Percentiles rank a stretch among this genome's conserved stretches.
These are phyloP conservation scores for Aspergillus sclerotialis DNA, from an alignment of 2,329 filamentous ascomycete species.

Conservation along the genomic window DNA sequence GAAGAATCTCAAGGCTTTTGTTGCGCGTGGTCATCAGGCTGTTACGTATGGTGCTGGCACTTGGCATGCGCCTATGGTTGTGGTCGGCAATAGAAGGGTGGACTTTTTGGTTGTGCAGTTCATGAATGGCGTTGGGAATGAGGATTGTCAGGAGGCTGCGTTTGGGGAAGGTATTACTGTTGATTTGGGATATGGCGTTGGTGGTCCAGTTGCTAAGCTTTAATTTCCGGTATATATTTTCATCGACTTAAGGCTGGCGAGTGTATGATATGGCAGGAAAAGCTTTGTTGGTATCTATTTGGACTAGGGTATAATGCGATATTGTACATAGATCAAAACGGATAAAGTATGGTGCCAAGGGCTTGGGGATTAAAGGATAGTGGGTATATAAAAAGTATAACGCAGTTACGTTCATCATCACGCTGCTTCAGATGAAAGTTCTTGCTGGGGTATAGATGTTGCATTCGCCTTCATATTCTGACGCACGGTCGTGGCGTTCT, in stretches of 20 bases:
- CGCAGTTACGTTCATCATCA: too few species aligned
- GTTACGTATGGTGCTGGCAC: slow-evolving; percentile 89
- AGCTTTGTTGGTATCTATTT: neutral
- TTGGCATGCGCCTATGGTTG: slow-evolving; percentile 96
- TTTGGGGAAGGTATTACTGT: slow-evolving; percentile 36
- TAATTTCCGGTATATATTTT: too few species aligned
- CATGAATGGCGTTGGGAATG: slow-evolving; percentile 69
- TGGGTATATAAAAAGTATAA: too few species aligned
- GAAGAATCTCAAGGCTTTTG: slow-evolving; percentile 62
- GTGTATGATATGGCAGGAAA: slow-evolving; percentile 6
- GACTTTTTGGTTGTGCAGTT: slow-evolving; percentile 90
- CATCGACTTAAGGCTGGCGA: too few species aligned
- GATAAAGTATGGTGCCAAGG: too few species aligned
- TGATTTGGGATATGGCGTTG: slow-evolving; percentile 13
- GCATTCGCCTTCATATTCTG: too few species aligned
- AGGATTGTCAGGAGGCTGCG: slow-evolving; percentile 81
- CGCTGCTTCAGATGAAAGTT: too few species aligned
- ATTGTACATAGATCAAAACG: too few species aligned
- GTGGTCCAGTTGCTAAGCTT: slow-evolving; percentile 1
- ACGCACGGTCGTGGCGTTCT: slow-evolving; percentile 58
- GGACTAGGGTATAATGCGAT: neutral
- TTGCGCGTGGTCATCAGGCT: slow-evolving; percentile 70
- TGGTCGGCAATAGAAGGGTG: slow-evolving; percentile 61
- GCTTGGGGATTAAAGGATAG: too few species aligned
- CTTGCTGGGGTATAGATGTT: too few species aligned